Evolutionary conservation across 768 basidiomycete genomes (phyloP), one percentile per base, ranked within the genome.

Genomic region (Daedaleopsis nitida): DNA sequence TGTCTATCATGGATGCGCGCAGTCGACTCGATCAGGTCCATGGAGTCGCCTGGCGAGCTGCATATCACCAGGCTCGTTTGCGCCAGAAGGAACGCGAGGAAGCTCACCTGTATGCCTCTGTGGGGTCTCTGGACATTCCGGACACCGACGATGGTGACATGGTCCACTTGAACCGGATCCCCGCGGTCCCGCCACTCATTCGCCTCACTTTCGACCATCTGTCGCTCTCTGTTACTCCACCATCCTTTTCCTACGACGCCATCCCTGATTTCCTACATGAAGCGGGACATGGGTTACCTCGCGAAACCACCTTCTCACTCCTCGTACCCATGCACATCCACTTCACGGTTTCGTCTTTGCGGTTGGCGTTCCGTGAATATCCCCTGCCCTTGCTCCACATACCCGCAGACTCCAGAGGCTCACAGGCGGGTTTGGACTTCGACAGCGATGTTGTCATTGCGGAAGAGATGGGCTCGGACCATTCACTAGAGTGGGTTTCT

Each of bases 341-440:
- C 38, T 85, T 93, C 73, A 79, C 83, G 1, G 76, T 93, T 54
- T 77, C 81, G 3, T 81, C 85, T n/a, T 74, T 87, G 17, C 80
- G 80, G 50, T 76, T 86, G 47, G 81, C 83, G 5, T 78, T 96
- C 10, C 87, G 96, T 35, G 94, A 96, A 75, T 96, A 96, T 74
- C 93, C 95, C 2, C 74, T 97, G 35, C 94, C 95, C 1, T 72
- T 98, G 54, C 74, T 94, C n/a, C 80, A 87, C 68, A 81, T 96
- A 47, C 89, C 90, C 37, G 69, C 82, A 16, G 75, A 76, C 59
- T 64, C 75, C 1, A 74, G 78, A 27, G 63, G 72, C 19, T 74
- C 67, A 6, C 66, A 73, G 19, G 71, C 82, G 12, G 80, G 83
- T 0, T 85, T 88, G 74, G 79, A 82, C 23, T 88, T 92, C 69